These are phyloP conservation scores for Oenanthe sinensis DNA, from an alignment of 129 eudicot genomes.

Conservation along the genomic window DNA sequence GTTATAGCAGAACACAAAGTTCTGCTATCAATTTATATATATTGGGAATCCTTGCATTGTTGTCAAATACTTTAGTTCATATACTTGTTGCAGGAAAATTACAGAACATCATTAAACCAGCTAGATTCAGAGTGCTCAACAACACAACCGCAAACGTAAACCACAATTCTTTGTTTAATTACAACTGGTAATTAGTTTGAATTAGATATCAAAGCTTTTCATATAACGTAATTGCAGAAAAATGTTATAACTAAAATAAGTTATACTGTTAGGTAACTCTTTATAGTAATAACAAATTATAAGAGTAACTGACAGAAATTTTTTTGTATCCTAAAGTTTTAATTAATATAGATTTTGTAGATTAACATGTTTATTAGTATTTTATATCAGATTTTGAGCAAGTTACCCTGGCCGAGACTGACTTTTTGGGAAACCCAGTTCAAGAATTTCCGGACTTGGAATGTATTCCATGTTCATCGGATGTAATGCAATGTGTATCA, in stretches of 20 bases:
- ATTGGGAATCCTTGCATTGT: not conserved
- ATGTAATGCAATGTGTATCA: no score
- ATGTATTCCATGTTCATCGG: not conserved
- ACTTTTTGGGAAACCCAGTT: not conserved
- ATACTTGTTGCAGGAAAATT: constrained; percentile 20
- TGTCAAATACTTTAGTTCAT: not conserved
- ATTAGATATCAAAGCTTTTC: not conserved
- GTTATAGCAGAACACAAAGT: not conserved
- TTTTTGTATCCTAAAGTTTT: no score
- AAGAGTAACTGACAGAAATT: no score
- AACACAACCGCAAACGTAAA: constrained; percentile 27
- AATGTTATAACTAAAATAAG: no score
- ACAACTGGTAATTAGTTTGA: not conserved
- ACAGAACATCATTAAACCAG: constrained; percentile 22
- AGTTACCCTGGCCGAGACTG: not conserved
- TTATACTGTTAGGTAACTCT: no score
- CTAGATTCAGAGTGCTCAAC: constrained; percentile 46
- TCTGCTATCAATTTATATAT: not conserved
- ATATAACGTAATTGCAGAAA: no score
- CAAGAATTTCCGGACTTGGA: not conserved
- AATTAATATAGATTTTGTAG: no score
- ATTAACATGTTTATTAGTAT: no score
- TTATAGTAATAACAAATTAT: no score
- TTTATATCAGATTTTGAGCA: not conserved
- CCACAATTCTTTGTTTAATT: not conserved